These are phyloP conservation scores for Pichia sp. DNA, from an alignment of 1,139 yeast genomes.

Conservation along the genomic window DNA sequence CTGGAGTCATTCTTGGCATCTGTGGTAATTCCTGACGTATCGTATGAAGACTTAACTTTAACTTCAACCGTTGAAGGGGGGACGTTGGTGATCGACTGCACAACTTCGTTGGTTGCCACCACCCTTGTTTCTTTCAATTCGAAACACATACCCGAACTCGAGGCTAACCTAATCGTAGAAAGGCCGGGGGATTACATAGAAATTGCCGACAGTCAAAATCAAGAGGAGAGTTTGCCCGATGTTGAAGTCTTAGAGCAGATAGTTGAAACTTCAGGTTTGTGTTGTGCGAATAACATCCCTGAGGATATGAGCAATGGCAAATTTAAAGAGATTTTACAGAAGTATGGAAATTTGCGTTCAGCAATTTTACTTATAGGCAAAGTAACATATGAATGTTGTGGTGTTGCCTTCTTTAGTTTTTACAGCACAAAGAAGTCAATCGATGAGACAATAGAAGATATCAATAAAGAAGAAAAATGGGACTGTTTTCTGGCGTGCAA, in stretches of 20 bases:
- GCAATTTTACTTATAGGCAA: constrained; percentile 35
- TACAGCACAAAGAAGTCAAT: constrained; percentile 29
- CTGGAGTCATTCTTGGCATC: constrained; percentile 27
- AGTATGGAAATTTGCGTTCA: constrained; percentile 36
- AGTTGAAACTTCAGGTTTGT: constrained; percentile 29
- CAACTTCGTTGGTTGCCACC: constrained; percentile 53
- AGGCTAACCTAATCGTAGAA: constrained; percentile 36
- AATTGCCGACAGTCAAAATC: constrained; percentile 6
- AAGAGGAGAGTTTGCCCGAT: background rate
- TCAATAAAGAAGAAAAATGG: constrained; percentile 28
- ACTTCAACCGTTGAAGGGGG: constrained; percentile 30
- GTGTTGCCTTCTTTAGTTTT: constrained; percentile 43
- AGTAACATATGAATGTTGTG: constrained; percentile 36
- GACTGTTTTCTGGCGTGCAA: constrained; percentile 34
- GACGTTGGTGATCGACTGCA: constrained; percentile 49
- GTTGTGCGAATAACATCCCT: constrained; percentile 42
- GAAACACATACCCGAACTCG: constrained; percentile 35
- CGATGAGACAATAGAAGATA: constrained; percentile 20
- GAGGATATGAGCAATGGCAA: constrained; percentile 36
- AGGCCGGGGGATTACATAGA: constrained; percentile 64
- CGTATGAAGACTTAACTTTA: constrained; percentile 25
- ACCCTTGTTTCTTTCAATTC: constrained; percentile 47
- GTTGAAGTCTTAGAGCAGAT: constrained; percentile 22
- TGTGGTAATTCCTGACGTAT: constrained; percentile 26
- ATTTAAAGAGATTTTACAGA: constrained; percentile 34